Evolutionary conservation across 202 grass and related monocot genomes (phyloP).

Genomic region (Hordeum pubiflorum): DNA sequence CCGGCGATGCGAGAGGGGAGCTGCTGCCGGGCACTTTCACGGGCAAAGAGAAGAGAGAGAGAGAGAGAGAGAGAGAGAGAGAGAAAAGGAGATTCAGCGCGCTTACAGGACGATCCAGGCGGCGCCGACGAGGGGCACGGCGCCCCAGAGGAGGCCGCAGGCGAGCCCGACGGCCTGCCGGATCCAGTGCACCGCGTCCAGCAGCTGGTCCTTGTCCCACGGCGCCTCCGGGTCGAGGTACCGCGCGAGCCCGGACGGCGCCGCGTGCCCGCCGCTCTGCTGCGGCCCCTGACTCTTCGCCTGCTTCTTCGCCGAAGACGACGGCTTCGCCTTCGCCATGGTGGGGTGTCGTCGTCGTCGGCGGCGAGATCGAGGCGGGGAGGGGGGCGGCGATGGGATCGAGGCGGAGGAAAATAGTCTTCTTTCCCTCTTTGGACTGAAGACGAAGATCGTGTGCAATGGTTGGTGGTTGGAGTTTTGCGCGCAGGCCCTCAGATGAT

Average conservation of each 20-base stretch:
- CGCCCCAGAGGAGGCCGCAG: slow-evolving; percentile 85
- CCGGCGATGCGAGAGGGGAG: no score
- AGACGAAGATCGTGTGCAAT: background rate
- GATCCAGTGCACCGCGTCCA: slow-evolving; percentile 93
- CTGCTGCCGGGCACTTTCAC: no score
- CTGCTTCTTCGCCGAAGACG: slow-evolving; percentile 35
- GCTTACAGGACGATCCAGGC: slow-evolving; percentile 89
- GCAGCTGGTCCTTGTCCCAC: slow-evolving; percentile 90
- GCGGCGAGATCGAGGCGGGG: background rate
- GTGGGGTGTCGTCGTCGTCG: background rate
- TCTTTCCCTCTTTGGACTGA: background rate
- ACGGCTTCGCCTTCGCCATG: slow-evolving; percentile 60
- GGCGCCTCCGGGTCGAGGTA: slow-evolving; percentile 81
- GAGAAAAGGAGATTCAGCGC: background rate
- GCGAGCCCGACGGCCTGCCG: slow-evolving; percentile 68
- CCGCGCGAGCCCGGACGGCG: slow-evolving; percentile 59
- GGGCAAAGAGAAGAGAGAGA: no score
- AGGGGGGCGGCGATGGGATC: background rate
- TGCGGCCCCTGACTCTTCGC: slow-evolving; percentile 3
- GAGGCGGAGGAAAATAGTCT: background rate
- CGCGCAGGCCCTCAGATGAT: background rate
- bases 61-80: no score
- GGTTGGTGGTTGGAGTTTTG: background rate
- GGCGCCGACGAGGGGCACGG: slow-evolving; percentile 70
- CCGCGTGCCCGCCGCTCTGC: slow-evolving; percentile 23